Base-by-base conservation (phyloP, 2,329 filamentous ascomycete genomes). In the Chaetomiaceae sp. region DNA sequence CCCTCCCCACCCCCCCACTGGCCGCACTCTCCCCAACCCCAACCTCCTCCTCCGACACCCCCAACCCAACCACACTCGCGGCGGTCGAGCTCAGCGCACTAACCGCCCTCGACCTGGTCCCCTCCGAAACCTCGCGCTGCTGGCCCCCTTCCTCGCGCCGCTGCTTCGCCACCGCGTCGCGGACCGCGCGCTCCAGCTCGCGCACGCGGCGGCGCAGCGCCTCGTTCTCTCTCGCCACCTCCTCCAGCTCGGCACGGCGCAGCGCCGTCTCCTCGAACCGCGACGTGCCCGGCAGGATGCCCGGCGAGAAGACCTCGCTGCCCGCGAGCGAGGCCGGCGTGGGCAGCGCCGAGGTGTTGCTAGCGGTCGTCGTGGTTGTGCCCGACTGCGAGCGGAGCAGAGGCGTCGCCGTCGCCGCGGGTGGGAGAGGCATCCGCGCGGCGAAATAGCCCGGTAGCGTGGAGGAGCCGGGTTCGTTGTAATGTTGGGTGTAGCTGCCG, bases 191-290 rank as follows among this genome's bases (percentile, higher is more conserved):
- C 65, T 85, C 81, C 10, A 85, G 64, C 35, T 84, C 81, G 37
- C 78, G 71, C 48, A 85, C 75, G 12, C 76, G 72, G 45, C 73
- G 69, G 67, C 80, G 81, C 37, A 85, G 64, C 0, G 63, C 61
- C 42, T 84, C 81, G 49, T 85, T 84, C 63, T 85, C 81, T 38
- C 72, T 69, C 65, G 81, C 83, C 32, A 78, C 76, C 5, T 57
- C 65, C 19, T 84, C 81, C 0, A 84, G 66, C 58, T 84, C 81
- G 30, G 72, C 68, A 4, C 79, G 70, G 56, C 78, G 79, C 49
- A 73, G 74, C 0, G 74, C 75, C 1, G 77, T 77, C 62, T 84
- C 81, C 54, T 84, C 81, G 59, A 81, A 82, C 11, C 80, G 72
- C 10, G 70, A 62, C 0, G 79, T 83, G 2, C 72, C 77, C 2